Evolutionary conservation across 768 basidiomycete species (phyloP).

Genomic region (Rhodotorula toruloides): DNA sequence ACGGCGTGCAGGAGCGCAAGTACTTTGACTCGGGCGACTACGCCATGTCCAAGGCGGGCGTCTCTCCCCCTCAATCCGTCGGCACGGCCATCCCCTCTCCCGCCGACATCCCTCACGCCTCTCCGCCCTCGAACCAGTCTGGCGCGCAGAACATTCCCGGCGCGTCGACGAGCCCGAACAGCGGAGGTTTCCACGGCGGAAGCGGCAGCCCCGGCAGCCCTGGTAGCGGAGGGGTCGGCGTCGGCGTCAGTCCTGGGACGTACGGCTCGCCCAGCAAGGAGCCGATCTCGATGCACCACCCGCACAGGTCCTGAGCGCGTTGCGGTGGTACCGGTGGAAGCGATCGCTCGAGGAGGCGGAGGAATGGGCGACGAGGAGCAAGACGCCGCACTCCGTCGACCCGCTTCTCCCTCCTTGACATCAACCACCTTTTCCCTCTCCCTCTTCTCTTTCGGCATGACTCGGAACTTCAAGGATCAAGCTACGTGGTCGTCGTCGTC

Average conservation of each 20-base stretch:
- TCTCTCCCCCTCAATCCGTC: constrained; percentile 74
- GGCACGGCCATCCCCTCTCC: constrained; percentile 98
- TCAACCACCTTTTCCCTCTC: no score
- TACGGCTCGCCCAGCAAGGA: constrained; percentile 19
- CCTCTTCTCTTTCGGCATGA: no score
- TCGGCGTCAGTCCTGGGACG: constrained; percentile 9
- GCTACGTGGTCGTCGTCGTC: background rate
- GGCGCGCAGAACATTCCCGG: constrained; percentile 8
- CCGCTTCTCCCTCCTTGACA: no score
- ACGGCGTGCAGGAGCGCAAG: constrained; percentile 73
- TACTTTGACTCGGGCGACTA: constrained; percentile 99
- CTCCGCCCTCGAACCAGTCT: constrained; percentile 8
- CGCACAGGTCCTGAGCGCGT: constrained; percentile 2
- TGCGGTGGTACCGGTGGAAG: background rate
- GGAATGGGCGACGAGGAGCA: no score
- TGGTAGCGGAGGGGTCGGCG: background rate
- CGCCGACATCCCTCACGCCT: constrained; percentile 51
- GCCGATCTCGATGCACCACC: constrained; percentile 20
- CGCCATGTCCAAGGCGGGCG: constrained; percentile 85
- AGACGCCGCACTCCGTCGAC: no score
- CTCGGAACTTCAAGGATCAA: background rate
- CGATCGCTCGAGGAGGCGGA: background rate
- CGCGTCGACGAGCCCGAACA: constrained; percentile 1
- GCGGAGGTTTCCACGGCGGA: constrained; percentile 2
- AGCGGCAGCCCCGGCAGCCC: constrained; percentile 21